A percentile compares a stretch with the other conserved stretches of the same genome.
Conservation (phyloP, 1,139 yeast species). For the Protomyces inundatus region DNA sequence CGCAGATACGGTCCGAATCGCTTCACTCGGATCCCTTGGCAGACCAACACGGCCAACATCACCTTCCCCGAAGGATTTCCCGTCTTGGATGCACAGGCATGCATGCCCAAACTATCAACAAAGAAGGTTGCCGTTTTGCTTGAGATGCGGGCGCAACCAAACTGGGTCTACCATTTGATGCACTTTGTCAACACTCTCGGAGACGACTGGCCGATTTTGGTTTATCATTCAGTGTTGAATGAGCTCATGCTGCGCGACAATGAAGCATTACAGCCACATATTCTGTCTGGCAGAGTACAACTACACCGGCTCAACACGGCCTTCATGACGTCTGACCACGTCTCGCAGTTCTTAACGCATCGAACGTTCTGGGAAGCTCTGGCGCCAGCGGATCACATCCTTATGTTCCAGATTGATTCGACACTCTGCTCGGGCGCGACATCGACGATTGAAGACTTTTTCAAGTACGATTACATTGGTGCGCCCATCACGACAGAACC, state of each 20-base stretch:
- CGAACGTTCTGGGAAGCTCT: constrained; percentile 6
- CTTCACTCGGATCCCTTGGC: neutral
- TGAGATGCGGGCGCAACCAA: constrained; percentile 4
- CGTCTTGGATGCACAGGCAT: neutral
- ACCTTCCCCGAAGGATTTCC: neutral
- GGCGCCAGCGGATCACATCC: constrained; percentile 18
- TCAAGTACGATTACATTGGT: constrained; percentile 18
- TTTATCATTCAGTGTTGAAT: constrained; percentile 12
- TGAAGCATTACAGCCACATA: neutral
- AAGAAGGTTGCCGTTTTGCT: constrained; percentile 11
- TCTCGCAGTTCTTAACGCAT: constrained; percentile 1
- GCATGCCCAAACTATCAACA: neutral
- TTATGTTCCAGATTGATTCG: constrained; percentile 9
- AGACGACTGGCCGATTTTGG: constrained; percentile 18
- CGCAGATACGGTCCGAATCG: neutral
- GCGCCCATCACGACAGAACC: constrained; percentile 6
- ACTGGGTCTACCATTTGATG: constrained; percentile 1
- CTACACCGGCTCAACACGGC: neutral
- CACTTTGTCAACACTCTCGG: constrained; percentile 6
- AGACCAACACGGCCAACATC: neutral
- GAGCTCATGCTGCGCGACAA: neutral
- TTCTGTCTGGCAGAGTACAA: constrained; percentile 1
- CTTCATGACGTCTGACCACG: neutral
- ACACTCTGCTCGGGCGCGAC: constrained; percentile 11
- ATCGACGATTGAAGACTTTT: constrained; percentile 6